Evolutionary conservation across 75 land plant genomes (phyloP), one percentile per base, ranked within the genome.

Genomic region (Selaginella tamariscina): DNA sequence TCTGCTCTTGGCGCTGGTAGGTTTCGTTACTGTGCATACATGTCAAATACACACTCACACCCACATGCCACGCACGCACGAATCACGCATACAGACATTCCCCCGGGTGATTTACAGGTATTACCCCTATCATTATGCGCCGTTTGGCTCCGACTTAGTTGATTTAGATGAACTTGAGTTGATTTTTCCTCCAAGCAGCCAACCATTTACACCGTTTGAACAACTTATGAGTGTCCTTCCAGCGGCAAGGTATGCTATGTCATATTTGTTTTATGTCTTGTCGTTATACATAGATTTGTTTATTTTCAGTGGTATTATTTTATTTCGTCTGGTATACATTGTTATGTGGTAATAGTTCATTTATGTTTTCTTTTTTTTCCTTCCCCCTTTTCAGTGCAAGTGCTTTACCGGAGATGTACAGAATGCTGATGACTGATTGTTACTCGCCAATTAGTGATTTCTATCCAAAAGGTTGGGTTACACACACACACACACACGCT

Each of bases 81-180:
- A n/a, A n/a, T n/a, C n/a, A n/a, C n/a, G n/a, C n/a, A n/a, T n/a
- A n/a, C n/a, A n/a, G n/a, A n/a, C n/a, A n/a, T n/a, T n/a, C n/a
- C n/a, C n/a, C n/a, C n/a, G n/a, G n/a, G n/a, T 39, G 11, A 5
- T 39, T 15, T 69, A 0, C 73, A 93, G 98, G 98, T 93, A 79
- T 74, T 93, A 89, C 72, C 98, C 98, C 0, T 93, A 93, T 70
- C 95, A 93, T 73, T 93, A 93, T 80, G 98, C 98, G 27, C 98
- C 98, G n/a, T 93, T 93, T 86, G 98, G 95, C 44, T 93, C 98
- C 69, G 98, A 93, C 75, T 73, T 93, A 44, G 83, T 70, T 33
- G 83, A 74, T 78, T 77, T 93, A 71, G 88, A 76, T 30, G 71
- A 83, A 72, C 49, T 93, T 65, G 68, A 83, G 18, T 85, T 93